phyloP scores from a whole-genome alignment of 768 basidiomycete species.

The Tulasnella sp. region DNA sequence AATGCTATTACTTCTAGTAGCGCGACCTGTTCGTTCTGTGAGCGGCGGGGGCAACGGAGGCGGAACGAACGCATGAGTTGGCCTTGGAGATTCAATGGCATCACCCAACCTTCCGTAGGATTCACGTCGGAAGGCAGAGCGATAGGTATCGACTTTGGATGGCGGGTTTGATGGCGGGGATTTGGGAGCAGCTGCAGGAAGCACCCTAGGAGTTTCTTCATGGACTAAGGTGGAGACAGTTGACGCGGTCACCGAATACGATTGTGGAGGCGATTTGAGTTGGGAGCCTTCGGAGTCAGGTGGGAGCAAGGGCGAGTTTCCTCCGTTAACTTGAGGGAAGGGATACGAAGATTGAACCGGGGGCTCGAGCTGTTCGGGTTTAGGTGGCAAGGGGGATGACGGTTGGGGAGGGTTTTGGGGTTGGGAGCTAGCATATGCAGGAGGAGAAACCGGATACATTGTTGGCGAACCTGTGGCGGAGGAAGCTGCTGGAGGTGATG shows the following conservation, averaged over 20 bases:
- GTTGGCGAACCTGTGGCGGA: background rate
- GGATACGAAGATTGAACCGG: background rate
- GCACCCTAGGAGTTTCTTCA: background rate
- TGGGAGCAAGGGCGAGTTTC: background rate
- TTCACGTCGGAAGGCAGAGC: background rate
- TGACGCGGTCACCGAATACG: background rate
- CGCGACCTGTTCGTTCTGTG: background rate
- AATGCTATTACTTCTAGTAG: slow-evolving; percentile 13
- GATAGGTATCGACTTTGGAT: background rate
- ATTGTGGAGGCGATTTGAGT: background rate
- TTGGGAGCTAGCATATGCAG: background rate
- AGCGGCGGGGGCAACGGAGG: slow-evolving; percentile 3
- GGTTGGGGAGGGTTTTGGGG: background rate
- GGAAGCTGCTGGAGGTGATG: background rate
- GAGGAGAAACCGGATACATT: background rate
- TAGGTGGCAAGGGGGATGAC: background rate
- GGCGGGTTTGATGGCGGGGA: background rate
- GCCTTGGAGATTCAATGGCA: background rate
- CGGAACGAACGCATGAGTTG: background rate
- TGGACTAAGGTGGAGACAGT: background rate
- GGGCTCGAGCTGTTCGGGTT: background rate
- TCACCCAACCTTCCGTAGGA: background rate
- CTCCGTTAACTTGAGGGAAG: background rate
- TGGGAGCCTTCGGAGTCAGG: background rate
- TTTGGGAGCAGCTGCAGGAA: background rate